Evolutionary conservation across 257 asterid species (phyloP).

Genomic region (Misopates orontium): DNA sequence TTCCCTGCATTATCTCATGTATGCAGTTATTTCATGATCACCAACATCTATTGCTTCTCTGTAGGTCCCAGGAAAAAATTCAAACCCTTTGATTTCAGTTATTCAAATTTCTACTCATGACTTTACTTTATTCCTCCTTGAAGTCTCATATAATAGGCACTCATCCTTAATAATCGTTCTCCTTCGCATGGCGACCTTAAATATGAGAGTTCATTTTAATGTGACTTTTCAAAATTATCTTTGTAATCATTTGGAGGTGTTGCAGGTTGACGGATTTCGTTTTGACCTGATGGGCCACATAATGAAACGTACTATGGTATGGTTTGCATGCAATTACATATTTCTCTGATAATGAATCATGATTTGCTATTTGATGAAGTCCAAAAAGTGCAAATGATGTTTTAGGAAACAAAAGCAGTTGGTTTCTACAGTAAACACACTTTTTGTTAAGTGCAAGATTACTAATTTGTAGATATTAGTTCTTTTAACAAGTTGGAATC

Average conservation of each 20-base stretch:
- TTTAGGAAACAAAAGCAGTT: background rate
- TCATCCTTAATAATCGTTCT: background rate
- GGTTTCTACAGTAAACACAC: background rate
- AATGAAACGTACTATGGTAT: conserved; percentile 90
- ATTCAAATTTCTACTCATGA: background rate
- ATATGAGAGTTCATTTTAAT: conserved; percentile 12
- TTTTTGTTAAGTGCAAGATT: background rate
- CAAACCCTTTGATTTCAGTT: background rate
- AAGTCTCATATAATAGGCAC: background rate
- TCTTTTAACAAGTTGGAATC: background rate
- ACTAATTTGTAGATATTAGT: background rate
- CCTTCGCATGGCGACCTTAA: background rate
- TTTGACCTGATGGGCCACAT: conserved; percentile 98
- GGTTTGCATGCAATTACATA: conserved; percentile 4
- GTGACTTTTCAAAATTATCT: conserved; percentile 16
- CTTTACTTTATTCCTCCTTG: background rate
- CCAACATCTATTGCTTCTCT: background rate
- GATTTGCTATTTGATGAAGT: conserved; percentile 4
- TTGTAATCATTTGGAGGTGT: conserved; percentile 23
- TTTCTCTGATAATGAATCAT: background rate
- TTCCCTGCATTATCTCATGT: background rate
- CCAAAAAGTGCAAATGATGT: background rate
- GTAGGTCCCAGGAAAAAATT: background rate
- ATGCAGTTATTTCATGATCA: conserved; percentile 3
- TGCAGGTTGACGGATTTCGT: conserved; percentile 97